Conservation (phyloP, 1,284 basidiomycete species). For the Ganoderma lingzhi region DNA sequence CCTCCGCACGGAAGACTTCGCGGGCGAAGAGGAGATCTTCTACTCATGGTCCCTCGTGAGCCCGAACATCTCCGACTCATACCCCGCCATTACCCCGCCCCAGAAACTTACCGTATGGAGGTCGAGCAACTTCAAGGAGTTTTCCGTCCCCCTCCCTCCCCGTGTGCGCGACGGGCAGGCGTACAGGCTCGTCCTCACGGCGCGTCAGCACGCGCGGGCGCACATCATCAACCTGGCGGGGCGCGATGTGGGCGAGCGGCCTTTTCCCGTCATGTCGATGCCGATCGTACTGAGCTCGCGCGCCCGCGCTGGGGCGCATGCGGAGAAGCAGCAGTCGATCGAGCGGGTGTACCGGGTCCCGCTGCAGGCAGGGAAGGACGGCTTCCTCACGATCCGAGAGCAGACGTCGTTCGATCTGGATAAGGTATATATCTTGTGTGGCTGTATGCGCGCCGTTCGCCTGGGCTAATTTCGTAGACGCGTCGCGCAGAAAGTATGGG, state of each 20-base stretch:
- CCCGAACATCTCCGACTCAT: conserved; percentile 17
- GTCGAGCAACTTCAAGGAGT: conserved; percentile 72
- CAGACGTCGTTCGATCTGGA: conserved; percentile 90
- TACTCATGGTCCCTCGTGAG: conserved; percentile 43
- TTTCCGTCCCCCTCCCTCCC: conserved; percentile 69
- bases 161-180: conserved; percentile 57
- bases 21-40: conserved; percentile 55
- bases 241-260: conserved; percentile 43
- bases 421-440: conserved; percentile 61
- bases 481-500: conserved; percentile 85
- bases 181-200: conserved; percentile 72
- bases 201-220: conserved; percentile 40
- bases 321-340: conserved; percentile 76
- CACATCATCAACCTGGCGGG: conserved; percentile 40
- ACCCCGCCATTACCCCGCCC: conserved; percentile 47
- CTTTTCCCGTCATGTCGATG: conserved; percentile 69
- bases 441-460: neutral
- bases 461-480: conserved; percentile 26
- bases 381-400: conserved; percentile 66
- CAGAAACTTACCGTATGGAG: conserved; percentile 78
- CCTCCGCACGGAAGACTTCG: conserved; percentile 72
- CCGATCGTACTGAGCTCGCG: conserved; percentile 61
- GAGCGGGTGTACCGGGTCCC: conserved; percentile 62
- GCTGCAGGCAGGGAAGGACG: conserved; percentile 30
- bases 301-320: conserved; percentile 25